Evolutionary conservation across 176 grass and related monocot genomes (phyloP).

Genomic region (Phoenix dactylifera): DNA sequence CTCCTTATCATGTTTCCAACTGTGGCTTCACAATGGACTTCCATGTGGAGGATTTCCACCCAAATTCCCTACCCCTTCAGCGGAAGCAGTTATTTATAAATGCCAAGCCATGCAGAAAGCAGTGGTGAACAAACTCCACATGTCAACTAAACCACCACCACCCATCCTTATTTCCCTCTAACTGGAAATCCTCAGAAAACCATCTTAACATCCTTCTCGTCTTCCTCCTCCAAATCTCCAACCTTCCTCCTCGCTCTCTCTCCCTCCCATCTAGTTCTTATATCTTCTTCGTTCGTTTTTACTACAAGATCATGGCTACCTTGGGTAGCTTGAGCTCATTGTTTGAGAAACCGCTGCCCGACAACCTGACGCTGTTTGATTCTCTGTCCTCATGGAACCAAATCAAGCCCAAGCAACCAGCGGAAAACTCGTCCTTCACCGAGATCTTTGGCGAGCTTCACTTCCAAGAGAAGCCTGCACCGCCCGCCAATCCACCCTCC

Average conservation of each 20-base stretch:
- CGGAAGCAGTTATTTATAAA: too few relatives aligned
- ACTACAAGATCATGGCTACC: constrained; percentile 30
- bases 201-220: not conserved
- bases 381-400: constrained; percentile 68
- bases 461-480: constrained; percentile 49
- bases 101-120: too few relatives aligned
- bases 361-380: constrained; percentile 83
- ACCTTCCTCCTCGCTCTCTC: constrained; percentile 3
- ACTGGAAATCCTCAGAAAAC: too few relatives aligned
- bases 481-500: not conserved
- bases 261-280: constrained; percentile 13
- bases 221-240: constrained; percentile 2
- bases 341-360: constrained; percentile 86
- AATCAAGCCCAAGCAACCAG: constrained; percentile 31
- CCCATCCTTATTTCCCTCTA: too few relatives aligned
- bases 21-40: too few relatives aligned
- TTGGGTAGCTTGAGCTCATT: constrained; percentile 61
- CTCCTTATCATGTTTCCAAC: too few relatives aligned
- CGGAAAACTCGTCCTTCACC: constrained; percentile 57
- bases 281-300: too few relatives aligned
- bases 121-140: not conserved
- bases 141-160: not conserved
- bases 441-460: constrained; percentile 97
- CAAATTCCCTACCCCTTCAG: too few relatives aligned
- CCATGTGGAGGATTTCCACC: too few relatives aligned